phyloP scores from a whole-genome alignment of 495 filamentous ascomycete species.

The Aspergillus saccharolyticus region DNA sequence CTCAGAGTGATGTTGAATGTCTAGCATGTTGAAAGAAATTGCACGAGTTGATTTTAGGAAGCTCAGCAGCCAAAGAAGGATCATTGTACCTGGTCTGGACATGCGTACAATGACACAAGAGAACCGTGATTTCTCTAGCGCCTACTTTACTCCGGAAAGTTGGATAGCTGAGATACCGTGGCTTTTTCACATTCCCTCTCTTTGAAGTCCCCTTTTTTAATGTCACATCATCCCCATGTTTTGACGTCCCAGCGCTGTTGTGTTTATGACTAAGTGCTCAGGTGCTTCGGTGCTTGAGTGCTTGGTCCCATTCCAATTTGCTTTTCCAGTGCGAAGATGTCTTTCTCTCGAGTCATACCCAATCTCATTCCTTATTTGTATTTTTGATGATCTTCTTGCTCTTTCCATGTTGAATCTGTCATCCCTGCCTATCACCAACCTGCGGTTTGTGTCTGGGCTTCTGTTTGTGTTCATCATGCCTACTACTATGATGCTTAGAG shows the following conservation, averaged over 20 bases:
- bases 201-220: not conserved
- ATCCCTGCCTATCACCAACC: not conserved
- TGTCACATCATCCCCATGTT: not conserved
- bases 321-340: slow-evolving; percentile 4
- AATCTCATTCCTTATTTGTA: not conserved
- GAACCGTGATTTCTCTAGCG: too few species aligned
- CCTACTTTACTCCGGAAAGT: slow-evolving; percentile 5
- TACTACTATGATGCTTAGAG: not conserved
- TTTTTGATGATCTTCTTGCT: slow-evolving; percentile 3
- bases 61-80: not conserved
- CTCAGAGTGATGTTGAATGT: too few species aligned
- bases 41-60: too few species aligned
- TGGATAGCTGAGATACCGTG: slow-evolving; percentile 5
- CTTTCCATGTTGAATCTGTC: slow-evolving; percentile 7
- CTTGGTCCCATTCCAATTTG: not conserved
- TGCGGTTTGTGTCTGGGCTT: too few species aligned
- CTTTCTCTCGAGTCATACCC: not conserved
- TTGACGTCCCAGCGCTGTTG: not conserved
- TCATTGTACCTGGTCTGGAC: not conserved
- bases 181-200: not conserved
- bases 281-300: not conserved
- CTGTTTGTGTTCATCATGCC: not conserved
- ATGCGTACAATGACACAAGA: too few species aligned
- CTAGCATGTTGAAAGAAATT: too few species aligned
- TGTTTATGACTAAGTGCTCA: not conserved